Percentiles rank a stretch among this genome's conserved stretches.
Conservation (phyloP, 805 yeast species). For the Kuraishia piskuri region DNA sequence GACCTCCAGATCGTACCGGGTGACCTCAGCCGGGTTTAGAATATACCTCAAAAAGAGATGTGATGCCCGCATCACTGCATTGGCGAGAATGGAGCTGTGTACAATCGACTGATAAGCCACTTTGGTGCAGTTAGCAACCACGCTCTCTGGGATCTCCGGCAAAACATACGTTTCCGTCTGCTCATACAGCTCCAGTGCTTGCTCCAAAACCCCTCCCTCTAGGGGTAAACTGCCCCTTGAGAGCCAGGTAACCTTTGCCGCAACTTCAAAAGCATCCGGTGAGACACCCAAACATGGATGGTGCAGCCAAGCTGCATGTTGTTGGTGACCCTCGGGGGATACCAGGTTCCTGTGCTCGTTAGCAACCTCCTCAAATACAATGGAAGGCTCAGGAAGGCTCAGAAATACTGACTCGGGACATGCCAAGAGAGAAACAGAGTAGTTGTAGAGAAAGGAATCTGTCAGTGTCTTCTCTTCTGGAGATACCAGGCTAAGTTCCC, state of each 20-base stretch:
- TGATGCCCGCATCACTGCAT: not conserved
- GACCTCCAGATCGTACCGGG: not conserved
- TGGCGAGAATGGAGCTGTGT: not conserved
- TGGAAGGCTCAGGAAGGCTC: conserved; percentile 2
- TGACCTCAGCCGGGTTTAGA: not conserved
- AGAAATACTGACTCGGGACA: conserved; percentile 1
- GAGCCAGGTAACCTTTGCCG: not conserved
- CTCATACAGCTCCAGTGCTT: not conserved
- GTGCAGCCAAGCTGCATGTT: not conserved
- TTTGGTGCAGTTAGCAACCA: not conserved
- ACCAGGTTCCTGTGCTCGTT: not conserved
- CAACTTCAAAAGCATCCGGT: not conserved
- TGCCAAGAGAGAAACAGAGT: conserved; percentile 1
- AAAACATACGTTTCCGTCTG: not conserved
- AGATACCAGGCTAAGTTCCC: not conserved
- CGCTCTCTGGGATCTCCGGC: not conserved
- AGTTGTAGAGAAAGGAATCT: conserved; percentile 4
- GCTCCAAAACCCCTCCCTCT: not conserved
- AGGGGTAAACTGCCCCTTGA: not conserved
- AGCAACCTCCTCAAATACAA: not conserved
- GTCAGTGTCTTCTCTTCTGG: conserved; percentile 3
- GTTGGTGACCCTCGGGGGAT: not conserved
- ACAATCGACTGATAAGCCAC: not conserved
- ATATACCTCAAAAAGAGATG: not conserved
- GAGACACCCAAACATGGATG: not conserved